Percentiles rank a stretch among this genome's conserved stretches.
These are phyloP conservation scores for Echinochloa phyllopogon DNA, from an alignment of 176 grass and related monocot species.

Conservation along the genomic window DNA sequence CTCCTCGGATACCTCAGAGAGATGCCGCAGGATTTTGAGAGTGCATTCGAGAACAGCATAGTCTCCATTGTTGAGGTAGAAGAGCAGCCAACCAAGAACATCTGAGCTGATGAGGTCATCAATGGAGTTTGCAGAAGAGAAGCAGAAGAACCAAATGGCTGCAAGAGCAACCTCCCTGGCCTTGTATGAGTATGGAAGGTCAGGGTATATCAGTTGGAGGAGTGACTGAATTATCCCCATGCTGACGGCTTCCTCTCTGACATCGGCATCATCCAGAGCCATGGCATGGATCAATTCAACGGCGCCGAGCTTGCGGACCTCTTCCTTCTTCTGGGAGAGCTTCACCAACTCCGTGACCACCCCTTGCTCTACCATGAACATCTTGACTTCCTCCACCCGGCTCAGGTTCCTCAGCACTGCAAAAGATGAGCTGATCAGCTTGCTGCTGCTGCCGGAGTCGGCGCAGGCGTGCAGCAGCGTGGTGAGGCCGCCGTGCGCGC, in stretches of 20 bases:
- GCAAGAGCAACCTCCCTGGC: conserved; percentile 79
- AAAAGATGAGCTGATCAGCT: conserved; percentile 65
- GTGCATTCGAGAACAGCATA: conserved; percentile 64
- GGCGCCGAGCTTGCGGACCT: conserved; percentile 58
- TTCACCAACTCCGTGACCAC: conserved; percentile 62
- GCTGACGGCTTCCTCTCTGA: conserved; percentile 53
- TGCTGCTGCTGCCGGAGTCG: conserved; percentile 36
- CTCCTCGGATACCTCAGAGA: conserved; percentile 70
- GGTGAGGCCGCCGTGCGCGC: conserved; percentile 79
- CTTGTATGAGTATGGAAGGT: conserved; percentile 65
- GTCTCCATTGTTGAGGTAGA: conserved; percentile 75
- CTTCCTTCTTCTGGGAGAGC: conserved; percentile 70
- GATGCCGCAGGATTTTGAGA: conserved; percentile 59
- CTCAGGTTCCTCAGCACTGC: conserved; percentile 72
- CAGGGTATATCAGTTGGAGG: conserved; percentile 73
- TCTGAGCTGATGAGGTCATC: conserved; percentile 52
- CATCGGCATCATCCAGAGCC: conserved; percentile 57
- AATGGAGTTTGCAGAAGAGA: conserved; percentile 55
- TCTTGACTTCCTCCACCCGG: conserved; percentile 76
- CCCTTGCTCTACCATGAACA: conserved; percentile 83
- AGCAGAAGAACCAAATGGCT: conserved; percentile 67
- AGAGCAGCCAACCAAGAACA: conserved; percentile 59
- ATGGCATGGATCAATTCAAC: conserved; percentile 66
- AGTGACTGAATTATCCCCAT: conserved; percentile 72
- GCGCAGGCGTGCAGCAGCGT: conserved; percentile 62